These are phyloP conservation scores for Mortierella sp. DNA, from an alignment of 371 early-diverging fungal genomes.

Conservation along the genomic window DNA sequence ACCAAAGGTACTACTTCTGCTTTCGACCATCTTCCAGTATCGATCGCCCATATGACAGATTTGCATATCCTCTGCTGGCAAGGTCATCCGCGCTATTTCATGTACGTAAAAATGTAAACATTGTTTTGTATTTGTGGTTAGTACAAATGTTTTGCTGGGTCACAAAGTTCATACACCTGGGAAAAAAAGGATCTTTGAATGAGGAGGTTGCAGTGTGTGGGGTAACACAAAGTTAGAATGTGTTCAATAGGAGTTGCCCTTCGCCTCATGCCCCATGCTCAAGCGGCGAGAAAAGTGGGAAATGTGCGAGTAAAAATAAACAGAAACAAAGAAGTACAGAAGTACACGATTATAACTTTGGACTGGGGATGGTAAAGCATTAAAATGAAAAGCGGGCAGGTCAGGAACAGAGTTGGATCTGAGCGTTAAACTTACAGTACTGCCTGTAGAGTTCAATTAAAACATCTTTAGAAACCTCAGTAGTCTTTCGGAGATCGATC, in stretches of 20 bases:
- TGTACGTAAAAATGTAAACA: neutral
- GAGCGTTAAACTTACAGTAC: constrained; percentile 28
- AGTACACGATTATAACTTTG: neutral
- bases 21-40: constrained; percentile 55
- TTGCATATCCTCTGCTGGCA: constrained; percentile 52
- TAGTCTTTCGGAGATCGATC: constrained; percentile 47
- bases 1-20: constrained; percentile 52
- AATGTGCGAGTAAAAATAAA: neutral
- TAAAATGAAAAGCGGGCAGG: neutral
- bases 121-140: neutral
- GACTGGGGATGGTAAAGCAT: too few relatives aligned
- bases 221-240: neutral
- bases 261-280: too few relatives aligned
- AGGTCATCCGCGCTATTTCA: constrained; percentile 22
- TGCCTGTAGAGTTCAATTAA: constrained; percentile 36
- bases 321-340: neutral
- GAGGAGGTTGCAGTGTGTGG: neutral
- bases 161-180: neutral
- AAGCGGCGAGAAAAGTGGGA: neutral
- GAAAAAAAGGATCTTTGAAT: neutral
- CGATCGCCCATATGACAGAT: constrained; percentile 56
- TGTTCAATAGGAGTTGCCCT: too few relatives aligned
- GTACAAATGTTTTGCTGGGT: neutral
- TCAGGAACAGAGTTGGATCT: neutral
- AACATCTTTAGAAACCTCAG: constrained; percentile 18